phyloP scores from a whole-genome alignment of 2,329 filamentous ascomycete species.

The Fusarium nodosum region DNA sequence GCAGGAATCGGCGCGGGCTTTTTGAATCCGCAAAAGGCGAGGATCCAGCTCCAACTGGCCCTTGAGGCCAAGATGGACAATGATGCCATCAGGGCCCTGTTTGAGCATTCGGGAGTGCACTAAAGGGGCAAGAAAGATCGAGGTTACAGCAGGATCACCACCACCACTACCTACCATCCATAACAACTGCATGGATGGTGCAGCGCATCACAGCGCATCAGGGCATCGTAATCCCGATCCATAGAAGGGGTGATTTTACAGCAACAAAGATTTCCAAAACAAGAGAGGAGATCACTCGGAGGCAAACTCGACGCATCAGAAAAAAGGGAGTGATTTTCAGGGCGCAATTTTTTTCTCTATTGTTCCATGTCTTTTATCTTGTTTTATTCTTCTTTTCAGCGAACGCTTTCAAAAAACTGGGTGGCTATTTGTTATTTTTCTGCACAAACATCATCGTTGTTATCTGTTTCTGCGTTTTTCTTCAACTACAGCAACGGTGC shows the following conservation, averaged over 20 bases:
- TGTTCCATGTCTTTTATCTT: constrained; percentile 6
- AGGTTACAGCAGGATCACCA: constrained; percentile 12
- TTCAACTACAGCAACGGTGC: constrained; percentile 21
- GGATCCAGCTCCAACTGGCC: constrained; percentile 64
- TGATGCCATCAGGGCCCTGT: constrained; percentile 49
- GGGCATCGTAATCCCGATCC: constrained; percentile 20
- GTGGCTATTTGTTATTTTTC: constrained; percentile 39
- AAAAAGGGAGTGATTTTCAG: constrained; percentile 36
- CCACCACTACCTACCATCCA: constrained; percentile 6
- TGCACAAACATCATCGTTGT: constrained; percentile 19
- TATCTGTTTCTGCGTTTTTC: constrained; percentile 2
- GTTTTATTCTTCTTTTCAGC: constrained; percentile 18
- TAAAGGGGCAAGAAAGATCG: constrained; percentile 31
- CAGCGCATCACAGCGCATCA: background rate
- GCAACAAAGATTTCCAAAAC: constrained; percentile 20
- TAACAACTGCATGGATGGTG: constrained; percentile 1
- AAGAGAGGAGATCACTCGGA: constrained; percentile 28
- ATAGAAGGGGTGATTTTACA: constrained; percentile 29
- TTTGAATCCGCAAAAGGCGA: constrained; percentile 68
- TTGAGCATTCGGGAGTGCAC: constrained; percentile 50
- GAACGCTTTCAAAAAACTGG: constrained; percentile 32
- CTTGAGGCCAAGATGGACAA: constrained; percentile 50
- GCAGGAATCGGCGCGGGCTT: constrained; percentile 63
- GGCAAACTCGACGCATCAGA: constrained; percentile 33
- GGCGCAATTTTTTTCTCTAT: constrained; percentile 32